Percentiles rank a stretch among this genome's conserved stretches.
Conservation (phyloP, 106 monocot genomes). For the Allium sativum region DNA sequence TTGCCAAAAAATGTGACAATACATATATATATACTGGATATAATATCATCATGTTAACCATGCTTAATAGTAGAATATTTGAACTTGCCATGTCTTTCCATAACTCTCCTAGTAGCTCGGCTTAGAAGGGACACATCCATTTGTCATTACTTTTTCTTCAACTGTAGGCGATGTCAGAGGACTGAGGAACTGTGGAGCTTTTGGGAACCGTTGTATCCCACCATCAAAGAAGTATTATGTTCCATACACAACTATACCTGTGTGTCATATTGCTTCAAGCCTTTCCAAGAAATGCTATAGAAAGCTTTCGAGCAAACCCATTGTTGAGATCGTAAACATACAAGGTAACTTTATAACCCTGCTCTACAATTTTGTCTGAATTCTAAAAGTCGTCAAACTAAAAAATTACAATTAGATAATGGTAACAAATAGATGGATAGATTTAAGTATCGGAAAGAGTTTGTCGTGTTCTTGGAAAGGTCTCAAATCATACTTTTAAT, state of each 20-base stretch:
- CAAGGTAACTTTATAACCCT: constrained; percentile 56
- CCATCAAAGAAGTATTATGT: constrained; percentile 81
- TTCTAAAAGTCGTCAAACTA: too few species aligned
- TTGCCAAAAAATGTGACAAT: too few species aligned
- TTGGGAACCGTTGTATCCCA: constrained; percentile 59
- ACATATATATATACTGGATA: too few species aligned
- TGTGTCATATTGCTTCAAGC: constrained; percentile 91
- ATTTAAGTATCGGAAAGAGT: too few species aligned
- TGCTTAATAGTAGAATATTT: constrained; percentile 17
- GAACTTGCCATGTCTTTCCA: constrained; percentile 55
- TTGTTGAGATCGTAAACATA: constrained; percentile 84
- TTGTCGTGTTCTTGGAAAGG: too few species aligned
- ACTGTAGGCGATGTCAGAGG: neutral
- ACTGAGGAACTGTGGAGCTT: constrained; percentile 36
- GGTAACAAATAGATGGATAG: too few species aligned
- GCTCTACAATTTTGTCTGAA: too few species aligned
- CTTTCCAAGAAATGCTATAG: constrained; percentile 67
- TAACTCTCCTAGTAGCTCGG: constrained; percentile 62
- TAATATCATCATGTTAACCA: neutral
- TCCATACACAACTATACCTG: constrained; percentile 76
- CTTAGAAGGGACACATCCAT: neutral
- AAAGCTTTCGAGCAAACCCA: constrained; percentile 85
- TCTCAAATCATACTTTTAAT: too few species aligned
- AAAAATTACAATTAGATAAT: too few species aligned
- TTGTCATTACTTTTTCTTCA: neutral